Evolutionary conservation across 305 asterid genomes (phyloP).

Genomic region (Plantago rigida): DNA sequence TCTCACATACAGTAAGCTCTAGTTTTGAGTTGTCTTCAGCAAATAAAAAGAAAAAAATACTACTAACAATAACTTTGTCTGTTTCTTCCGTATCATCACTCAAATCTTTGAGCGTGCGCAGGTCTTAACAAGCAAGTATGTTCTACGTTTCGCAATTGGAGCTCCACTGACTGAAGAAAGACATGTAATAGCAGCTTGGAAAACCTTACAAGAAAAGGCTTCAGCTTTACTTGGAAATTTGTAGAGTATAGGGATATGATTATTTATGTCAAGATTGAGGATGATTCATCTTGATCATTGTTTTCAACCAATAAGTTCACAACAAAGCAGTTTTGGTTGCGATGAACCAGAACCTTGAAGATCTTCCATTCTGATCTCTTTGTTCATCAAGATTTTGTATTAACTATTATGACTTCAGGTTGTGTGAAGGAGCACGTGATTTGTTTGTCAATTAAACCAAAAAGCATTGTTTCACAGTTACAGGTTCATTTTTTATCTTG

Average conservation of each 20-base stretch:
- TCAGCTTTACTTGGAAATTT: slow-evolving; percentile 31
- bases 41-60: not conserved
- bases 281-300: too few relatives aligned
- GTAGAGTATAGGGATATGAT: not conserved
- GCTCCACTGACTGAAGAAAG: slow-evolving; percentile 85
- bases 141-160: slow-evolving; percentile 73
- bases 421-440: too few relatives aligned
- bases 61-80: not conserved
- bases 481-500: too few relatives aligned
- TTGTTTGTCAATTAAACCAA: too few relatives aligned
- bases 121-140: slow-evolving; percentile 59
- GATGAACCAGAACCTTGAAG: too few relatives aligned
- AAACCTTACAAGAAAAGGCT: slow-evolving; percentile 64
- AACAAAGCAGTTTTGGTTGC: too few relatives aligned
- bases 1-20: slow-evolving; percentile 72
- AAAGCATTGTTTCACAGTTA: too few relatives aligned
- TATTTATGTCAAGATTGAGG: too few relatives aligned
- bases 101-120: slow-evolving; percentile 19
- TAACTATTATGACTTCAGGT: too few relatives aligned
- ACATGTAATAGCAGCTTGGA: slow-evolving; percentile 72
- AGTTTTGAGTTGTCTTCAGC: not conserved
- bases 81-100: not conserved
- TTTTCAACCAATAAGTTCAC: too few relatives aligned
- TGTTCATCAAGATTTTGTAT: too few relatives aligned
- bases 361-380: too few relatives aligned